These are phyloP conservation scores for Trichoderma sp. DNA, from an alignment of 2,329 filamentous ascomycete genomes.

Conservation along the genomic window DNA sequence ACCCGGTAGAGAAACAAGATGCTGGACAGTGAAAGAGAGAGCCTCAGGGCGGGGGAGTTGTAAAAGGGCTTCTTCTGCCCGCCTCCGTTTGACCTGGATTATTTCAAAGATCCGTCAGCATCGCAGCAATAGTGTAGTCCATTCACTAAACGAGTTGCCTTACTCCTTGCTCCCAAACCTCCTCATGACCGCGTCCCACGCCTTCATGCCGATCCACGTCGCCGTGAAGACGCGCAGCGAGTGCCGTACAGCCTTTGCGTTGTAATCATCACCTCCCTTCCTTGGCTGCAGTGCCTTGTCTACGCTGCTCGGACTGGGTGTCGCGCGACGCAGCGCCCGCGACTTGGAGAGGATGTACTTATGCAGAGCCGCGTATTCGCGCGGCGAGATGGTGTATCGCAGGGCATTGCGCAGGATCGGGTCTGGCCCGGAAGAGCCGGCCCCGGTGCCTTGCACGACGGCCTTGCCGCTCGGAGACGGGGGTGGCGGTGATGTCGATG, in stretches of 20 bases:
- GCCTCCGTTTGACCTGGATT: slow-evolving; percentile 6
- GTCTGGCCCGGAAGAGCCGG: slow-evolving; percentile 41
- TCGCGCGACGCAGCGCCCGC: slow-evolving; percentile 50
- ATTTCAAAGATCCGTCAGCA: slow-evolving; percentile 17
- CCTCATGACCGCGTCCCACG: slow-evolving; percentile 53
- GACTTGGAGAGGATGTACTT: slow-evolving; percentile 77
- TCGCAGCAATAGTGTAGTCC: background rate
- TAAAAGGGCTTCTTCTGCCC: slow-evolving; percentile 53
- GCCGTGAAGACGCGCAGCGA: slow-evolving; percentile 67
- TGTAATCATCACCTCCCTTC: slow-evolving; percentile 58
- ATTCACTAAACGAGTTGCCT: slow-evolving; percentile 27
- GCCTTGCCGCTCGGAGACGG: background rate
- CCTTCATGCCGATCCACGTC: slow-evolving; percentile 61
- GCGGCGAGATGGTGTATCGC: slow-evolving; percentile 78
- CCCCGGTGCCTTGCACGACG: background rate
- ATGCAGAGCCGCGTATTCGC: slow-evolving; percentile 83
- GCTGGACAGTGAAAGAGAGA: slow-evolving; percentile 78
- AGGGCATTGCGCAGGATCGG: slow-evolving; percentile 80
- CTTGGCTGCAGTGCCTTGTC: slow-evolving; percentile 38
- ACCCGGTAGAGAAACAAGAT: slow-evolving; percentile 86
- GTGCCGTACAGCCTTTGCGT: slow-evolving; percentile 66
- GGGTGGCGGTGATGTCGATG: background rate
- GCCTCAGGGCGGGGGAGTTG: slow-evolving; percentile 67
- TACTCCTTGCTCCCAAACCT: slow-evolving; percentile 48
- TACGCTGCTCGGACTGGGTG: slow-evolving; percentile 55